These are phyloP conservation scores for Purshia tridentata DNA, from an alignment of 306 rosid genomes.

Conservation along the genomic window DNA sequence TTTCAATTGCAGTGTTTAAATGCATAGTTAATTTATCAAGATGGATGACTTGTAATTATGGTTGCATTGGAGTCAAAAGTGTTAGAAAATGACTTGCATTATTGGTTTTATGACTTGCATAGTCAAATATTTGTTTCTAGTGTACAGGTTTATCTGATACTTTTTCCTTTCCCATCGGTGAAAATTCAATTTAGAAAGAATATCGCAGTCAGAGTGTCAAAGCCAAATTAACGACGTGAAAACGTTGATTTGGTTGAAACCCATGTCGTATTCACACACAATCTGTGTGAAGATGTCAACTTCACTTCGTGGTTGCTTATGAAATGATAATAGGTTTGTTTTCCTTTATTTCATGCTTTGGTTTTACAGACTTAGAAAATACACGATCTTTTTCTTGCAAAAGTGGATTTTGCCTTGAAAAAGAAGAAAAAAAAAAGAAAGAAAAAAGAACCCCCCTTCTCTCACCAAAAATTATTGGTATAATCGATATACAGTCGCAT, in stretches of 20 bases:
- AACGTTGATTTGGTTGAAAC: slow-evolving; percentile 8
- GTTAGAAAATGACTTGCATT: not conserved
- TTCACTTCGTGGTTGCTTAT: slow-evolving; percentile 7
- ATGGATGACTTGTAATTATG: not conserved
- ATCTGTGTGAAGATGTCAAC: not conserved
- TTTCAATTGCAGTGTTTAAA: not conserved
- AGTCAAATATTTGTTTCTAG: not conserved
- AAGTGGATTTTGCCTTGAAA: not conserved
- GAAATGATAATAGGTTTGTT: not conserved
- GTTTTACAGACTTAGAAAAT: not conserved
- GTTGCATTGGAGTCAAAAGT: not conserved
- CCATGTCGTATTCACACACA: not conserved
- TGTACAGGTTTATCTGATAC: too few relatives aligned
- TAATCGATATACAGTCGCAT: too few relatives aligned
- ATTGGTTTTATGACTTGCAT: slow-evolving; percentile 2
- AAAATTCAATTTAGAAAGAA: not conserved
- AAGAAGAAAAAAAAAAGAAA: too few relatives aligned
- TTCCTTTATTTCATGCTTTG: not conserved
- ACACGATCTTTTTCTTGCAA: not conserved
- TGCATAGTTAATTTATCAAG: not conserved
- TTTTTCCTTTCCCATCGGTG: not conserved
- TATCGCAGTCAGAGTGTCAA: too few relatives aligned
- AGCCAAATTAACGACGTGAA: too few relatives aligned
- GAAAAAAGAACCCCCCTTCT: not conserved
- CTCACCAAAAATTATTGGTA: too few relatives aligned